A percentile compares a stretch with the other conserved stretches of the same genome.
phyloP scores from a whole-genome alignment of 768 basidiomycete species.

The Megacollybia marginata region DNA sequence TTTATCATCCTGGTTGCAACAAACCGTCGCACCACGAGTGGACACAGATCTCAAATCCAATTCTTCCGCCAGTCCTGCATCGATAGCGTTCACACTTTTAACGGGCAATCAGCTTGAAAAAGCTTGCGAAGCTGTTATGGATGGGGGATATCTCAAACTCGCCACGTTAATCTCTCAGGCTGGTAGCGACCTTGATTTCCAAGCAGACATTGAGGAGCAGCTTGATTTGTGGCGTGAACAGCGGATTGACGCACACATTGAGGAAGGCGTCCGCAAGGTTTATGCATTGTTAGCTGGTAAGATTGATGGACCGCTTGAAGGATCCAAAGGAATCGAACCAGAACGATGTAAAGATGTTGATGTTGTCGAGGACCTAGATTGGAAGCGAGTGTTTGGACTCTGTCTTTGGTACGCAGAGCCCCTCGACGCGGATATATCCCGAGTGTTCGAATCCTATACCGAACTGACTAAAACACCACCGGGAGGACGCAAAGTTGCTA shows the following conservation, averaged over 20 bases:
- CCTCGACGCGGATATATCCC: conserved; percentile 61
- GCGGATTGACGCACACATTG: conserved; percentile 60
- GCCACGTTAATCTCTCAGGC: conserved; percentile 87
- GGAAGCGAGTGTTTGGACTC: conserved; percentile 90
- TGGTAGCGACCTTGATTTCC: conserved; percentile 69
- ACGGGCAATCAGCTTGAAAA: conserved; percentile 85
- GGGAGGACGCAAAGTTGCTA: conserved; percentile 31
- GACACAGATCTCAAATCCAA: conserved; percentile 62
- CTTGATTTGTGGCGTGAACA: conserved; percentile 79
- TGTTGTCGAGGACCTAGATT: conserved; percentile 73
- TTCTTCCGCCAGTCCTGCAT: conserved; percentile 34
- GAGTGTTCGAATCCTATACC: conserved; percentile 61
- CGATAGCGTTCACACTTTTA: conserved; percentile 66
- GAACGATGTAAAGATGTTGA: conserved; percentile 48
- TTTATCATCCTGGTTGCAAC: conserved; percentile 80
- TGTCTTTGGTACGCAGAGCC: conserved; percentile 83
- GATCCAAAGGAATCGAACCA: conserved; percentile 41
- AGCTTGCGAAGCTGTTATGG: conserved; percentile 68
- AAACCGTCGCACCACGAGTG: conserved; percentile 59
- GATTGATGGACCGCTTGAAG: conserved; percentile 51
- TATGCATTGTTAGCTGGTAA: conserved; percentile 79
- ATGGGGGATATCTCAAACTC: conserved; percentile 73
- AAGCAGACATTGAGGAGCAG: conserved; percentile 67
- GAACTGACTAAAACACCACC: conserved; percentile 23
- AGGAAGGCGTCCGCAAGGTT: conserved; percentile 62